A percentile compares a stretch with the other conserved stretches of the same genome.
phyloP scores from a whole-genome alignment of 345 rosid species.

The Toxicodendron radicans region DNA sequence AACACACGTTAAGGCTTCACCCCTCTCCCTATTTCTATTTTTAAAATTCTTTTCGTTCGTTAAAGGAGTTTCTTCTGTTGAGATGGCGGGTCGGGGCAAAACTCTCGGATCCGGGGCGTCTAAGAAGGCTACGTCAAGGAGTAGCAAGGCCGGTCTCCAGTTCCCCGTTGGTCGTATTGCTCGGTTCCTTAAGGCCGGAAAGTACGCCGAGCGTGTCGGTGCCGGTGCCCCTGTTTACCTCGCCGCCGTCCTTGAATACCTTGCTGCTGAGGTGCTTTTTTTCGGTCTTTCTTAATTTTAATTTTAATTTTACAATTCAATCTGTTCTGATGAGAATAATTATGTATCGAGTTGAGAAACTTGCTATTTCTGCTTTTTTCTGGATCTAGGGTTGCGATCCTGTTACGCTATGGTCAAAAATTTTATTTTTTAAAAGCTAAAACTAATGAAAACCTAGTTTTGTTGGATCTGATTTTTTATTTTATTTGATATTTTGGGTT shows the following conservation, averaged over 20 bases:
- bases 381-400: neutral
- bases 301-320: neutral
- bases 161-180: slow-evolving; percentile 97
- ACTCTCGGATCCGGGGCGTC: slow-evolving; percentile 79
- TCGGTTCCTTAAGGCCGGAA: slow-evolving; percentile 89
- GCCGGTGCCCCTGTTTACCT: slow-evolving; percentile 97
- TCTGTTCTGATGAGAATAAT: neutral
- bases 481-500: neutral
- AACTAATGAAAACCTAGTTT: neutral
- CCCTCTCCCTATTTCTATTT: neutral
- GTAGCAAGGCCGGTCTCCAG: slow-evolving; percentile 95
- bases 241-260: slow-evolving; percentile 92
- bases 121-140: slow-evolving; percentile 94
- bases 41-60: neutral
- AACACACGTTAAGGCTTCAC: neutral
- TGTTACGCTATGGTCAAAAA: too few relatives aligned
- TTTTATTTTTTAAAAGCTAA: too few relatives aligned
- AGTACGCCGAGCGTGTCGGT: slow-evolving; percentile 94
- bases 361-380: neutral
- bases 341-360: neutral
- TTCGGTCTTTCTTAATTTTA: neutral
- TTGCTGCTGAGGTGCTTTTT: slow-evolving; percentile 79
- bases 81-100: slow-evolving; percentile 93
- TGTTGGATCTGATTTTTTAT: neutral
- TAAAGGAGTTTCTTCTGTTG: neutral